phyloP scores from a whole-genome alignment of 129 eudicot species.

The Helichrysum umbraculigerum region DNA sequence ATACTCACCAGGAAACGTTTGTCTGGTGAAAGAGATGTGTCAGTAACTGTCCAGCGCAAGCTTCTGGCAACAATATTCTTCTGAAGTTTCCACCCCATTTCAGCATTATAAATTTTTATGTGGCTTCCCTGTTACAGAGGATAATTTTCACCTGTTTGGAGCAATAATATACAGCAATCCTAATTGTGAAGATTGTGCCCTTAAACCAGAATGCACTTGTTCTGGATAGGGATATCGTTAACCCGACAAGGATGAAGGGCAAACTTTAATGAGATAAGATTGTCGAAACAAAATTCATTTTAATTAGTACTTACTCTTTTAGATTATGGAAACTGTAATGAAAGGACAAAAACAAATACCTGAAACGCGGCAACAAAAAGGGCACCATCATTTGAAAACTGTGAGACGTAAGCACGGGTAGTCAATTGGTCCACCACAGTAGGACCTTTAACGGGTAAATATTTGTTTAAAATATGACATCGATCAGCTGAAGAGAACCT shows the following conservation, averaged over 20 bases:
- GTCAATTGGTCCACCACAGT: conserved; percentile 70
- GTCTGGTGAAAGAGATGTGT: conserved; percentile 92
- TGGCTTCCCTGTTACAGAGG: conserved; percentile 70
- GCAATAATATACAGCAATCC: conserved; percentile 7
- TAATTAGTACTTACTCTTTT: not conserved
- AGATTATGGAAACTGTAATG: not conserved
- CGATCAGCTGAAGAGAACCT: conserved; percentile 69
- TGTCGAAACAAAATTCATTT: not conserved
- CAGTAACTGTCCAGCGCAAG: conserved; percentile 95
- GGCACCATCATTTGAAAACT: conserved; percentile 87
- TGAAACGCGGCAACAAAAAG: conserved; percentile 92
- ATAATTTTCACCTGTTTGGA: conserved; percentile 5
- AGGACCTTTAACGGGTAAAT: conserved; percentile 78
- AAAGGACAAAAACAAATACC: conserved; percentile 41
- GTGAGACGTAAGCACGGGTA: conserved; percentile 80
- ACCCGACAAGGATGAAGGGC: not conserved
- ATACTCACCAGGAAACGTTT: conserved; percentile 67
- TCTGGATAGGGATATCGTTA: not conserved
- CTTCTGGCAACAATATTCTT: conserved; percentile 79
- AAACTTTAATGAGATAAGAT: not conserved
- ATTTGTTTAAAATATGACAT: conserved; percentile 67
- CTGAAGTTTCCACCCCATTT: conserved; percentile 85
- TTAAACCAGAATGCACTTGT: not conserved
- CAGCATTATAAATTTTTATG: conserved; percentile 78
- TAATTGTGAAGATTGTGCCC: conserved; percentile 2